These are phyloP conservation scores for Chalara sp. DNA, from an alignment of 2,329 filamentous ascomycete genomes.

Conservation along the genomic window DNA sequence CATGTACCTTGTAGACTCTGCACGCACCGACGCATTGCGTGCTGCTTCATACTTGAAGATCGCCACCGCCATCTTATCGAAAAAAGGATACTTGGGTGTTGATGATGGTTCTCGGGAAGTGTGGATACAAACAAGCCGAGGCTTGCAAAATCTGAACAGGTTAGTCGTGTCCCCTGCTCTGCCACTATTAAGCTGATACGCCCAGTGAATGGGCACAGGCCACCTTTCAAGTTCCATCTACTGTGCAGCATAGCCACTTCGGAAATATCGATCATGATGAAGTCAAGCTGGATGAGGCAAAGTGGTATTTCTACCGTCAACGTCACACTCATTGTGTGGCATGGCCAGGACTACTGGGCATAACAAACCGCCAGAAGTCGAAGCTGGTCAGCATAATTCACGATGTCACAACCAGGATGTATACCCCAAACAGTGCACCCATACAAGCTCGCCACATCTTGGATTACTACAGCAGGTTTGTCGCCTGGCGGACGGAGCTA, in stretches of 20 bases:
- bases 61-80: constrained; percentile 18
- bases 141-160: constrained; percentile 27
- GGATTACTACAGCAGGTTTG: constrained; percentile 21
- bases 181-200: constrained; percentile 12
- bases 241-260: not conserved
- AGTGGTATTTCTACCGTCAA: constrained; percentile 22
- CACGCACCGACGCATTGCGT: constrained; percentile 18
- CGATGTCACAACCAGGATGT: constrained; percentile 21
- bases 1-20: constrained; percentile 25
- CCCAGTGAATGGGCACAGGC: constrained; percentile 28
- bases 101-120: constrained; percentile 18
- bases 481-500: constrained; percentile 21
- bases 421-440: constrained; percentile 7
- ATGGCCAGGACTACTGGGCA: constrained; percentile 20
- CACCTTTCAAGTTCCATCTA: constrained; percentile 22
- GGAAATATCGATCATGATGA: constrained; percentile 6
- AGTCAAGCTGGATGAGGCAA: constrained; percentile 11
- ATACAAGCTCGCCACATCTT: constrained; percentile 19
- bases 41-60: constrained; percentile 23
- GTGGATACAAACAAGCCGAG: constrained; percentile 23
- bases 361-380: constrained; percentile 24
- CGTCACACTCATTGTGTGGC: constrained; percentile 11
- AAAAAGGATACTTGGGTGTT: constrained; percentile 6
- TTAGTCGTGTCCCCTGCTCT: constrained; percentile 9
- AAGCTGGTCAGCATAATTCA: constrained; percentile 23